These are phyloP conservation scores for Pseudopithomyces maydicus DNA, from an alignment of 2,329 filamentous ascomycete genomes.

Conservation along the genomic window DNA sequence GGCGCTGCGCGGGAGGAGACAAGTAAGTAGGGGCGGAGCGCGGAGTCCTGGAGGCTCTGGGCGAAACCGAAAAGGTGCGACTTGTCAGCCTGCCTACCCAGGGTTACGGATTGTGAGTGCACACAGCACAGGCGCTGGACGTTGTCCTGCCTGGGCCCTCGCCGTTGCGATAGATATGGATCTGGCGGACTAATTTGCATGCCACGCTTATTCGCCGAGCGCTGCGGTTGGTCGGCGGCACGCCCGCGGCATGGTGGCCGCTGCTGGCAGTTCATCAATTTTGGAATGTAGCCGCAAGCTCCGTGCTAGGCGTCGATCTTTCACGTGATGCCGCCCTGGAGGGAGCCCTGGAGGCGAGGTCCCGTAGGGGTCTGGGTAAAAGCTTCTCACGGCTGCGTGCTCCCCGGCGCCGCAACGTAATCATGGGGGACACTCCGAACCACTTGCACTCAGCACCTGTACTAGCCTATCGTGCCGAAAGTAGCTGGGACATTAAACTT, in stretches of 20 bases:
- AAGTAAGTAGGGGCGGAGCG: slow-evolving; percentile 1
- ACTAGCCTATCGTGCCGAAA: too few relatives aligned
- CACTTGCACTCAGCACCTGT: too few relatives aligned
- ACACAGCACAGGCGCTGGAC: background rate
- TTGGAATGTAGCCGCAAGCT: background rate
- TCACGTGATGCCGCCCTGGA: background rate
- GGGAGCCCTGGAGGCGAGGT: background rate
- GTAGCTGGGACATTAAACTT: too few relatives aligned
- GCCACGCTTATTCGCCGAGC: slow-evolving; percentile 5
- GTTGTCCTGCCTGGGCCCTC: background rate
- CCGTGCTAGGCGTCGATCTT: background rate
- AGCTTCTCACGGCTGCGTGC: too few relatives aligned
- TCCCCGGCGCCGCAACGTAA: too few relatives aligned
- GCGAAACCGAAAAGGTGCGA: background rate
- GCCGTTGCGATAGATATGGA: background rate
- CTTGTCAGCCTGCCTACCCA: background rate
- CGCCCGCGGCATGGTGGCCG: background rate
- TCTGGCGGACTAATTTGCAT: slow-evolving; percentile 6
- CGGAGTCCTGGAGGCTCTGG: background rate
- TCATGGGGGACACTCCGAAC: too few relatives aligned
- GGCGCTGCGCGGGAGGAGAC: background rate
- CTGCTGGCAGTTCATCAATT: background rate
- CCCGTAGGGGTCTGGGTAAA: too few relatives aligned
- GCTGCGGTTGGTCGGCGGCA: background rate
- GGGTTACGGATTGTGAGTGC: background rate